phyloP scores from a whole-genome alignment of 495 filamentous ascomycete genomes.

The Bacidia rubella region DNA sequence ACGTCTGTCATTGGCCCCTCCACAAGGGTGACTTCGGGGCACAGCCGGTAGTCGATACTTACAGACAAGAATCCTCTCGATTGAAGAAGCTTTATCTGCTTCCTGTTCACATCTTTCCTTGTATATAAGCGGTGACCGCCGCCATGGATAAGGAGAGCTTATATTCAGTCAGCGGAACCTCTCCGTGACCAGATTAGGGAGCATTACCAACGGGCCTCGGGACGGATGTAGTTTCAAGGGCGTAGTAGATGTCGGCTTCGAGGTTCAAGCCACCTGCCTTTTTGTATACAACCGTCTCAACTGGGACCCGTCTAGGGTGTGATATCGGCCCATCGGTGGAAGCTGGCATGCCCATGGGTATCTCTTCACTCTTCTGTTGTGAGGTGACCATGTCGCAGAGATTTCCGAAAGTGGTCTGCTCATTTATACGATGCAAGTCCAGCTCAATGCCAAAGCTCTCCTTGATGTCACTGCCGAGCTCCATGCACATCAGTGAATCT shows the following conservation, averaged over 20 bases:
- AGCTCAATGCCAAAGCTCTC: conserved; percentile 14
- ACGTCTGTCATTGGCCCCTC: too few relatives aligned
- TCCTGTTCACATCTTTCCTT: too few relatives aligned
- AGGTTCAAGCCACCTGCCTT: conserved; percentile 19
- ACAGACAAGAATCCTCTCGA: too few relatives aligned
- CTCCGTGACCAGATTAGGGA: neutral
- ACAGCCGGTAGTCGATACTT: too few relatives aligned
- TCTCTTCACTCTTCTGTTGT: neutral
- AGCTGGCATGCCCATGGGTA: neutral
- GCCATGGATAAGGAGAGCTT: conserved; percentile 46
- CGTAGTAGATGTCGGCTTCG: conserved; percentile 34
- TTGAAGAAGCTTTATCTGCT: too few relatives aligned
- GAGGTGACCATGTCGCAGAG: neutral
- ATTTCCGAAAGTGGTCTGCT: conserved; percentile 7
- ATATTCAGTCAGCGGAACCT: neutral
- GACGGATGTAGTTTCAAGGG: neutral
- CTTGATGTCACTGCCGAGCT: conserved; percentile 18
- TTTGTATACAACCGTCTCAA: conserved; percentile 27
- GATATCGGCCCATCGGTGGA: too few relatives aligned
- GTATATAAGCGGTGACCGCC: too few relatives aligned
- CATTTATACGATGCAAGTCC: conserved; percentile 2
- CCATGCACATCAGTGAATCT: conserved; percentile 17
- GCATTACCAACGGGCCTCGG: neutral
- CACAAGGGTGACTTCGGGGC: too few relatives aligned
- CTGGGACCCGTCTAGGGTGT: too few relatives aligned